Evolutionary conservation across 306 rosid genomes (phyloP).

Genomic region (Quercus glauca): DNA sequence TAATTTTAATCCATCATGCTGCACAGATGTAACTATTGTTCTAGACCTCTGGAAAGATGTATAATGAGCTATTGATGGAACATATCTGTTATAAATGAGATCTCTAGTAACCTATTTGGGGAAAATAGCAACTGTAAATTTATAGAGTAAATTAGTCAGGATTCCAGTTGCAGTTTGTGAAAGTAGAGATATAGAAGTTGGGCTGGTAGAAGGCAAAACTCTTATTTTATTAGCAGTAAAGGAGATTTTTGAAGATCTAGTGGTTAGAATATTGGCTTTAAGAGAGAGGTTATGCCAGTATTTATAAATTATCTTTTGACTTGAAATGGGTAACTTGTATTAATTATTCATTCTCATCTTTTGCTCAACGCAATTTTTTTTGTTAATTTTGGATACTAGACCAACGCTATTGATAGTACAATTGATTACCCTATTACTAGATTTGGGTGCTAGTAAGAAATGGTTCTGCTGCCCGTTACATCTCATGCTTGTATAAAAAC

Average conservation of each 20-base stretch:
- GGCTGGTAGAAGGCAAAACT: neutral
- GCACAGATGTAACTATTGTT: neutral
- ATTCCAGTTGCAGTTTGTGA: neutral
- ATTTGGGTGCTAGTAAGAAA: neutral
- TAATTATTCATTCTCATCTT: neutral
- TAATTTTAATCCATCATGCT: neutral
- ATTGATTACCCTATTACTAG: neutral
- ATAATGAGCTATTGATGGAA: neutral
- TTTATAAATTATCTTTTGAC: neutral
- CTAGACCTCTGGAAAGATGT: neutral
- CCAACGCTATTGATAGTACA: neutral
- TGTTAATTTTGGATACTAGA: neutral
- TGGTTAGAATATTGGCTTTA: neutral
- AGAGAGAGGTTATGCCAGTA: neutral
- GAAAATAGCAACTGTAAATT: neutral
- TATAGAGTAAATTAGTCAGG: neutral
- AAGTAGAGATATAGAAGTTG: neutral
- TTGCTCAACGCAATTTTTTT: neutral
- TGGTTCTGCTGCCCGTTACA: neutral
- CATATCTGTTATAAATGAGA: neutral
- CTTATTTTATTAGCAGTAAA: neutral
- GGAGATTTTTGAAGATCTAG: neutral
- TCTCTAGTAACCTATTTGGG: conserved; percentile 4
- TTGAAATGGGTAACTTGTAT: neutral
- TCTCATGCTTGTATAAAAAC: neutral